phyloP scores from a whole-genome alignment of 331 rosid species.

The Malus hybrid region DNA sequence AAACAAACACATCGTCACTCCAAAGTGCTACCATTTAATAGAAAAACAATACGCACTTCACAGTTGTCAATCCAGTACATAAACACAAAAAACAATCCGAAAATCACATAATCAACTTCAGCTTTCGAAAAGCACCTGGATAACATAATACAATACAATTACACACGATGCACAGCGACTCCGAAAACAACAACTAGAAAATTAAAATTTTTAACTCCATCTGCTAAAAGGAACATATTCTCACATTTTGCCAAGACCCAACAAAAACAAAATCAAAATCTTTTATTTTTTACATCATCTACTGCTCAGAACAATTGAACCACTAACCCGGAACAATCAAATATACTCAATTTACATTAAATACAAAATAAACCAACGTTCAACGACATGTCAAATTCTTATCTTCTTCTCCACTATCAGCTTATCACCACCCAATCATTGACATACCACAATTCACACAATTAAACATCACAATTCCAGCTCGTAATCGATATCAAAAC shows the following conservation, averaged over 20 bases:
- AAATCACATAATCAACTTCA: not conserved
- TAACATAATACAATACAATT: not conserved
- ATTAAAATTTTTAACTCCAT: not conserved
- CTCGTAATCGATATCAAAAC: not conserved
- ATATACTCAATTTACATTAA: not conserved
- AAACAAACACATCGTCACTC: not conserved
- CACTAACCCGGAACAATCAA: not conserved
- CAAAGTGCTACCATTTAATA: not conserved
- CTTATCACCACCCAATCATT: conserved; percentile 17
- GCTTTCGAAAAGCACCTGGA: not conserved
- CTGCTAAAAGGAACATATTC: not conserved
- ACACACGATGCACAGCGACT: not conserved
- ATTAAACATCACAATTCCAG: not conserved
- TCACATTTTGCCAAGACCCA: not conserved
- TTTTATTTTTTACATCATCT: not conserved
- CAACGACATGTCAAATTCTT: not conserved
- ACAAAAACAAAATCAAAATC: not conserved
- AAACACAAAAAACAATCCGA: not conserved
- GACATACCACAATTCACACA: not conserved
- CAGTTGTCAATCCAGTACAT: not conserved
- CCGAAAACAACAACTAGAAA: not conserved
- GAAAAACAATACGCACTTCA: not conserved
- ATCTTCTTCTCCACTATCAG: not conserved
- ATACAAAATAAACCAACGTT: not conserved
- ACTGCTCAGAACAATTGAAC: not conserved